phyloP scores from a whole-genome alignment of 352 stramenopile genomes.

The Phytophthora nicotianae region DNA sequence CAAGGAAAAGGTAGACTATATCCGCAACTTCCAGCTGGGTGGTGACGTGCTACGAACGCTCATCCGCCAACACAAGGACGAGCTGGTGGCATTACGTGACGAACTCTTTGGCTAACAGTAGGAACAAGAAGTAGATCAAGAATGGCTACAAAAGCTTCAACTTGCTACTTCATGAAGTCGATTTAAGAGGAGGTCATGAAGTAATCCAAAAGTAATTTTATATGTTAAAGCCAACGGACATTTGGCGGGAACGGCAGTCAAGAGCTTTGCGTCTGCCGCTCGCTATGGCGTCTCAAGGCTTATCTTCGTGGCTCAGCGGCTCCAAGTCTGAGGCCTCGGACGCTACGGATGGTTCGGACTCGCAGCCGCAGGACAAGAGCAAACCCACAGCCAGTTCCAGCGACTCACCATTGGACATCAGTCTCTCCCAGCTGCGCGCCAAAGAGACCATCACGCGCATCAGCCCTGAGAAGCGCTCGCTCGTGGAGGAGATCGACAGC shows the following conservation, averaged over 20 bases:
- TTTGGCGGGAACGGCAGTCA: constrained; percentile 31
- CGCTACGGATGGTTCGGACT: constrained; percentile 1
- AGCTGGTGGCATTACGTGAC: constrained; percentile 58
- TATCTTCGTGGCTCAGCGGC: constrained; percentile 50
- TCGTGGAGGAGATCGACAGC: constrained; percentile 73
- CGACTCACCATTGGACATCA: constrained; percentile 52
- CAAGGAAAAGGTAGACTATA: constrained; percentile 47
- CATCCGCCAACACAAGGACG: constrained; percentile 64
- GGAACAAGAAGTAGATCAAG: no score
- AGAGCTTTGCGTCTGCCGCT: constrained; percentile 4
- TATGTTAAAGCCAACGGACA: constrained; percentile 11
- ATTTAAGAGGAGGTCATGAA: constrained; percentile 1
- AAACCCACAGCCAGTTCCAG: neutral
- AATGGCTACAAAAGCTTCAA: constrained; percentile 5
- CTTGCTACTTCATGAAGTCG: constrained; percentile 1
- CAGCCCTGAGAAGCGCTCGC: constrained; percentile 54
- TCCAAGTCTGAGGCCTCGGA: constrained; percentile 11
- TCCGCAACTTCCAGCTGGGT: constrained; percentile 66
- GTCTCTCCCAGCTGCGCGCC: constrained; percentile 40
- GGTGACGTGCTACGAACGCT: constrained; percentile 58
- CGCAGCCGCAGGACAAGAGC: constrained; percentile 12
- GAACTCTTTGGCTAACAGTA: constrained; percentile 54
- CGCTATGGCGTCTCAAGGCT: constrained; percentile 35
- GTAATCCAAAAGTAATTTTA: constrained; percentile 13
- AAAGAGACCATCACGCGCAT: constrained; percentile 56